phyloP scores from a whole-genome alignment of 2,329 filamentous ascomycete genomes.

The Xylariaceae sp. region DNA sequence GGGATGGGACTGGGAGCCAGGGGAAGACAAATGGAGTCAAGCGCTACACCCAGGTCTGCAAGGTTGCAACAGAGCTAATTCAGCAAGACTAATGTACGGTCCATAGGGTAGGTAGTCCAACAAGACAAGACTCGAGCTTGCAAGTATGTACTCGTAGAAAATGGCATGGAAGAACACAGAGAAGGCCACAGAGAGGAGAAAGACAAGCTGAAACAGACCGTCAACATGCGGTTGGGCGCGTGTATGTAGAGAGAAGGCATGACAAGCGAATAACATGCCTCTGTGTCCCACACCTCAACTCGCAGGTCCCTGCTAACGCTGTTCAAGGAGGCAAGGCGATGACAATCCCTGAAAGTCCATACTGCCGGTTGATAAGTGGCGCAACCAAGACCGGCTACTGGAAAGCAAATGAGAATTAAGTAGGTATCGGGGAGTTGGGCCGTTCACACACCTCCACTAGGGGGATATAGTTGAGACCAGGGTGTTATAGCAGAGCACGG shows the following conservation, averaged over 20 bases:
- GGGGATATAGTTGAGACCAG: slow-evolving; percentile 33
- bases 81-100: slow-evolving; percentile 18
- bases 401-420: slow-evolving; percentile 28
- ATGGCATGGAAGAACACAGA: slow-evolving; percentile 38
- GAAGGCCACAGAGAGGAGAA: slow-evolving; percentile 35
- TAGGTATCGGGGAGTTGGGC: slow-evolving; percentile 27
- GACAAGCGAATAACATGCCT: slow-evolving; percentile 33
- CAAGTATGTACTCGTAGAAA: slow-evolving; percentile 27
- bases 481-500: slow-evolving; percentile 33
- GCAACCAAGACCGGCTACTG: slow-evolving; percentile 26
- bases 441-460: slow-evolving; percentile 31
- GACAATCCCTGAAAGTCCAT: slow-evolving; percentile 25
- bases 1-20: slow-evolving; percentile 33
- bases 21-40: slow-evolving; percentile 36
- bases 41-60: slow-evolving; percentile 27
- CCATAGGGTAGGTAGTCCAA: slow-evolving; percentile 18
- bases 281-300: slow-evolving; percentile 30
- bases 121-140: slow-evolving; percentile 25
- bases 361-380: slow-evolving; percentile 28
- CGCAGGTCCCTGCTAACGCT: slow-evolving; percentile 29
- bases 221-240: slow-evolving; percentile 39
- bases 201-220: slow-evolving; percentile 41
- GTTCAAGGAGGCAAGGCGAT: slow-evolving; percentile 28
- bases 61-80: slow-evolving; percentile 22
- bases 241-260: slow-evolving; percentile 32